These are phyloP conservation scores for Lipomyces spencermartinsiae DNA, from an alignment of 805 yeast genomes.

Conservation along the genomic window DNA sequence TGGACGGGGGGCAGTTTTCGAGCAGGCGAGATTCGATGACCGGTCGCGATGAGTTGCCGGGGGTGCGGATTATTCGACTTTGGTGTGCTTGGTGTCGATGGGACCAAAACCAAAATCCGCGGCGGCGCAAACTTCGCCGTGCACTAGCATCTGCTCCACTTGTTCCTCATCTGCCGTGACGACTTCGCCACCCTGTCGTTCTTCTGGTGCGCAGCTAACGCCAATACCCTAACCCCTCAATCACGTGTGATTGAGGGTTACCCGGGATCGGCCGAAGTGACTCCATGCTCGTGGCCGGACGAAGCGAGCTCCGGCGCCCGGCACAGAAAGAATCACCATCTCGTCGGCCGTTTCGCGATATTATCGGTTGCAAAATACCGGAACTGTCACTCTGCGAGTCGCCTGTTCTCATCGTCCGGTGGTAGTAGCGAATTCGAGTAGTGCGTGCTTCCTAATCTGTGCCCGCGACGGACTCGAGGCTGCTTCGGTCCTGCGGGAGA, in stretches of 20 bases:
- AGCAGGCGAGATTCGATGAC: background rate
- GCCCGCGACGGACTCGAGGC: background rate
- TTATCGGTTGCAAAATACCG: background rate
- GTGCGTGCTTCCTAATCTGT: background rate
- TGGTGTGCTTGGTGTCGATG: background rate
- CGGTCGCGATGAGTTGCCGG: background rate
- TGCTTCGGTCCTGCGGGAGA: background rate
- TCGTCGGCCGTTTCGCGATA: background rate
- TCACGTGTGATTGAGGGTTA: background rate
- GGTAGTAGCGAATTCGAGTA: background rate
- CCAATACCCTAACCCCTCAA: background rate
- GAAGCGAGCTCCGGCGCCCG: too few species aligned
- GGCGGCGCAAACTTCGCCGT: background rate
- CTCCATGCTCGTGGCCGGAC: background rate
- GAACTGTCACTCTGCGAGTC: background rate
- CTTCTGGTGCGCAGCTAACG: background rate
- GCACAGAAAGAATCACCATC: background rate
- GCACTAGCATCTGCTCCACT: background rate
- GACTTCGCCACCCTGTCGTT: background rate
- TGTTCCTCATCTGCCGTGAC: background rate
- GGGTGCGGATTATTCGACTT: background rate
- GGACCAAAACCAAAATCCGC: conserved; percentile 1
- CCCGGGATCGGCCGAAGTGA: background rate
- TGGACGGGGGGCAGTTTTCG: background rate
- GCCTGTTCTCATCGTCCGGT: background rate